phyloP scores from a whole-genome alignment of 495 filamentous ascomycete genomes.

The Penicillium simplicissimum region DNA sequence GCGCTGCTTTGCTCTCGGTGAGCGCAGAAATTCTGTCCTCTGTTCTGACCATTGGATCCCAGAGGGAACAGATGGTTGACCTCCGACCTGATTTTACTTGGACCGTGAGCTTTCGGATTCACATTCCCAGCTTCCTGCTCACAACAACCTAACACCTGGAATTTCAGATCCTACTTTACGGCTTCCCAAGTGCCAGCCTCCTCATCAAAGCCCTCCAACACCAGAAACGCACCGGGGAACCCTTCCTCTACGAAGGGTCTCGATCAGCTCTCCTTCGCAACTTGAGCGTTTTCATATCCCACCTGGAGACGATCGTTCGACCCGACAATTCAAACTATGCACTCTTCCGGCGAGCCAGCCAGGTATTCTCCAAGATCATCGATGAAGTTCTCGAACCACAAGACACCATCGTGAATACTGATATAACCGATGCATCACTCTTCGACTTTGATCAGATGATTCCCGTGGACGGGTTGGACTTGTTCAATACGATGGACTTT shows the following conservation, averaged over 20 bases:
- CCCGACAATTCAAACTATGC: conserved; percentile 25
- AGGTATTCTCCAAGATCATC: conserved; percentile 33
- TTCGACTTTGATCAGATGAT: conserved; percentile 23
- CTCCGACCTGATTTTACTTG: conserved; percentile 28
- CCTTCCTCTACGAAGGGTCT: conserved; percentile 41
- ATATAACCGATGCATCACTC: not conserved
- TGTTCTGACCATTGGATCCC: conserved; percentile 39
- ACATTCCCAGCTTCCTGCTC: not conserved
- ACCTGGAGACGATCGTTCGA: conserved; percentile 29
- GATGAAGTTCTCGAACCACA: conserved; percentile 39
- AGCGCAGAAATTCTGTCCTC: conserved; percentile 40
- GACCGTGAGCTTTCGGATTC: conserved; percentile 20
- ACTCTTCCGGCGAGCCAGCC: conserved; percentile 32
- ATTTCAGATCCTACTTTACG: conserved; percentile 40
- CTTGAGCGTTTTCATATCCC: conserved; percentile 55
- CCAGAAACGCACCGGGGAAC: conserved; percentile 42
- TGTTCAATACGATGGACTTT: conserved; percentile 32
- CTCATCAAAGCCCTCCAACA: conserved; percentile 42
- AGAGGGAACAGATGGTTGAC: conserved; percentile 43
- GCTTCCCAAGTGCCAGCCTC: conserved; percentile 41
- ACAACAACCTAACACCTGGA: not conserved
- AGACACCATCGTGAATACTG: not conserved
- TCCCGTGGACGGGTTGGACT: conserved; percentile 23
- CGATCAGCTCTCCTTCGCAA: conserved; percentile 59
- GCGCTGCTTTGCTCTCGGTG: conserved; percentile 37